Evolutionary conservation across 495 filamentous ascomycete genomes (phyloP).

Genomic region (Talaromyces thailandensis): DNA sequence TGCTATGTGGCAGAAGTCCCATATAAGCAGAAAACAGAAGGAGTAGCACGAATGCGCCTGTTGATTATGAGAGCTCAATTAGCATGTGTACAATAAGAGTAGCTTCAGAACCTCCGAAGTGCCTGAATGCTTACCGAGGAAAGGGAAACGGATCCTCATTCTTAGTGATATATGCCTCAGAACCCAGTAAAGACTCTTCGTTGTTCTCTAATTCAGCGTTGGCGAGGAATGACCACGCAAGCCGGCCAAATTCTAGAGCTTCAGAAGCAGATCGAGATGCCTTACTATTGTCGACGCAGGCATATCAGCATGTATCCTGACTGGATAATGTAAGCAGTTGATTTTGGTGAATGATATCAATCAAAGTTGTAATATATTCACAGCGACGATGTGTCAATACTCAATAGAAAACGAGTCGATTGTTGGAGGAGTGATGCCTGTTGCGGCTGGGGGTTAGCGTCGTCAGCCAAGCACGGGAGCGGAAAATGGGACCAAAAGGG

Average conservation of each 20-base stretch:
- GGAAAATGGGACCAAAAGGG: not conserved
- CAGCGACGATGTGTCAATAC: not conserved
- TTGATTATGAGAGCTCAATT: not conserved
- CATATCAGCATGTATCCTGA: not conserved
- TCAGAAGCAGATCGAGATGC: not conserved
- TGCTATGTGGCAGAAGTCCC: slow-evolving; percentile 53
- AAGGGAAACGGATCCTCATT: slow-evolving; percentile 66
- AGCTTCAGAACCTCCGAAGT: not conserved
- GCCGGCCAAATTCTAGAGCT: not conserved
- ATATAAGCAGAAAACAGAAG: slow-evolving; percentile 68
- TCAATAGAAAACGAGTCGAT: not conserved
- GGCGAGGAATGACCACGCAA: not conserved
- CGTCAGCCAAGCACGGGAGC: slow-evolving; percentile 2
- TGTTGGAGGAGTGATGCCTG: not conserved
- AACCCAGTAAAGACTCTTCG: not conserved
- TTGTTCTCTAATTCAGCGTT: not conserved
- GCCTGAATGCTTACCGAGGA: slow-evolving; percentile 49
- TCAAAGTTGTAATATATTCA: not conserved
- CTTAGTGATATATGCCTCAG: not conserved
- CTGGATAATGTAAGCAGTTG: not conserved
- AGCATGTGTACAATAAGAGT: not conserved
- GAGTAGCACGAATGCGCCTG: slow-evolving; percentile 72
- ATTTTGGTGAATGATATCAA: not conserved
- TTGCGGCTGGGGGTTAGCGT: not conserved
- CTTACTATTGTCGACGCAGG: not conserved